These are phyloP conservation scores for Metschnikowia anglica DNA, from an alignment of 805 yeast species.

Conservation along the genomic window DNA sequence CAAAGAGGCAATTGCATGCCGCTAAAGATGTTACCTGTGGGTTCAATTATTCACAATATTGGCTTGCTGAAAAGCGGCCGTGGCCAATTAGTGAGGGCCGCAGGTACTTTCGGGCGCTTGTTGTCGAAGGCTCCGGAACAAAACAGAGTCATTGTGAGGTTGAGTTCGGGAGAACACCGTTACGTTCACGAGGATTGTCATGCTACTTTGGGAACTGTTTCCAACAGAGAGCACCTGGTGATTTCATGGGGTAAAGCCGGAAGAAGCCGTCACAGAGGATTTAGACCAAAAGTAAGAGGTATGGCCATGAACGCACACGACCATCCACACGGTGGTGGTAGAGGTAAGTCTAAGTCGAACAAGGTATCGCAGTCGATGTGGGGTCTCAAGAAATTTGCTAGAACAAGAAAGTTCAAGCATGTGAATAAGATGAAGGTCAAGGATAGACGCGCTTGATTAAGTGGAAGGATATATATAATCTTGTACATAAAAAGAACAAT, in stretches of 20 bases:
- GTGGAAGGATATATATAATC: background rate
- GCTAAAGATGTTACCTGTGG: conserved; percentile 88
- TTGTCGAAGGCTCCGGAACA: conserved; percentile 73
- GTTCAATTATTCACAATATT: conserved; percentile 83
- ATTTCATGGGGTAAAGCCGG: conserved; percentile 95
- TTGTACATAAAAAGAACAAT: conserved; percentile 7
- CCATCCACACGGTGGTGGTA: conserved; percentile 99
- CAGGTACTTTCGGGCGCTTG: conserved; percentile 91
- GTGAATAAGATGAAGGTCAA: conserved; percentile 80
- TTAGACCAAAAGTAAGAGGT: conserved; percentile 95
- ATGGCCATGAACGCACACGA: conserved; percentile 96
- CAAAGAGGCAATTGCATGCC: conserved; percentile 96
- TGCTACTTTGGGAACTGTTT: conserved; percentile 91
- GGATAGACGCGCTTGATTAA: conserved; percentile 63
- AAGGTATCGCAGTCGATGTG: conserved; percentile 93
- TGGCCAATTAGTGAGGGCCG: conserved; percentile 88
- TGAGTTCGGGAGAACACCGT: conserved; percentile 92
- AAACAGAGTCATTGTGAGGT: conserved; percentile 70
- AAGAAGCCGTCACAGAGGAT: conserved; percentile 85
- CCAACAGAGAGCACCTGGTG: conserved; percentile 90
- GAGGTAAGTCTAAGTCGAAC: conserved; percentile 98
- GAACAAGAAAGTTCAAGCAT: conserved; percentile 89
- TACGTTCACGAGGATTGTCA: conserved; percentile 81
- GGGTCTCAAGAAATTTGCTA: conserved; percentile 94
- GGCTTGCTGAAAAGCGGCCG: conserved; percentile 72